Evolutionary conservation across 768 basidiomycete species (phyloP).

Genomic region (Suillus weaverae): DNA sequence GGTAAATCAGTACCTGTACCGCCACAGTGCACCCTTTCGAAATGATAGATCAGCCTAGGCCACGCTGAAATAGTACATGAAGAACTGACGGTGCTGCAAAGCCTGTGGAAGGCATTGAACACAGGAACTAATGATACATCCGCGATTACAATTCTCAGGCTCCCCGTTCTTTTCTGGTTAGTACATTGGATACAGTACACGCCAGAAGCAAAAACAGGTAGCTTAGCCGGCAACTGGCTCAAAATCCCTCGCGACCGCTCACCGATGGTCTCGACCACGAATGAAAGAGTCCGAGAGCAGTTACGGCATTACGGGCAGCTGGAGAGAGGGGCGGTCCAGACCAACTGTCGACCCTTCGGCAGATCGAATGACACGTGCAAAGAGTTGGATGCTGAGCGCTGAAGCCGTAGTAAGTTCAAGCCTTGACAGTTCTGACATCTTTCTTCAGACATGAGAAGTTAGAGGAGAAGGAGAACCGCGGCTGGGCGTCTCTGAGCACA

Average conservation of each 20-base stretch:
- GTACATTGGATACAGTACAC: not conserved
- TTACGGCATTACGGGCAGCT: not conserved
- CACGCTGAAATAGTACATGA: not conserved
- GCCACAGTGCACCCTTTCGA: not conserved
- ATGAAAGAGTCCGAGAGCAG: not conserved
- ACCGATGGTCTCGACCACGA: not conserved
- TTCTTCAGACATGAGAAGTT: not conserved
- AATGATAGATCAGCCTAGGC: not conserved
- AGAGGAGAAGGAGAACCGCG: not conserved
- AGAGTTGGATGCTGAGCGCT: not conserved
- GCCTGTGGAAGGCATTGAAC: not conserved
- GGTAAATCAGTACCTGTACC: not conserved
- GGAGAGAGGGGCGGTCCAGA: not conserved
- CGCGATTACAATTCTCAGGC: not conserved
- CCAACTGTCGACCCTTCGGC: not conserved
- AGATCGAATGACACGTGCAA: not conserved
- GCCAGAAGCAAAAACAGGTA: not conserved
- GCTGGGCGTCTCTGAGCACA: not conserved
- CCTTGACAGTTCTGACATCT: not conserved
- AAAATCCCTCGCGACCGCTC: not conserved
- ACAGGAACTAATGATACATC: not conserved
- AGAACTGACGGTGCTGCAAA: not conserved
- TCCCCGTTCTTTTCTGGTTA: not conserved
- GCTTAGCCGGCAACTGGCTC: not conserved
- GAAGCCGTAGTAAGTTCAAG: not conserved